Base-by-base conservation (phyloP, 768 basidiomycete species). In the Xerocomellus amylosporus region DNA sequence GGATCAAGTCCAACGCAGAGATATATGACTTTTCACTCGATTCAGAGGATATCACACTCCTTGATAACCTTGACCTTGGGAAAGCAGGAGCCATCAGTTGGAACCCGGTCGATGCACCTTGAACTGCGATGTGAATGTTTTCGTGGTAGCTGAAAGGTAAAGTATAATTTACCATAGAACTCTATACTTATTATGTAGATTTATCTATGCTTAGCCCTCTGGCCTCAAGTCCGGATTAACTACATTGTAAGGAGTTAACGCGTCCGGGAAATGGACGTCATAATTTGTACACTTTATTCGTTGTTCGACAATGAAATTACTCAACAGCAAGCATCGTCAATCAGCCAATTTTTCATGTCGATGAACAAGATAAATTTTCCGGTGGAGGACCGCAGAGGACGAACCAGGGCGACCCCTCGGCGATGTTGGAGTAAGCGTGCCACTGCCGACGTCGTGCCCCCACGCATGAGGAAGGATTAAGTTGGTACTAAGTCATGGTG, bases 11-110 rank as follows among this genome's bases (percentile, higher is more conserved):
- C 8, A 97, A 97, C 59, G 72, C 83, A 1, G 69, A 88, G 24
- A 66, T 96, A 0, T 95, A 82, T 55, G 85, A 90, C 63, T 95
- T 95, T 61, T 81, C 82, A 49, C 74, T 97, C 20, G 69, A 66
- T 44, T 66, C 69, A 22, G 84, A 83, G 41, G 92, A 94, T 50
- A 82, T 96, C 76, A 61, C 62, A 1, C 69, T 67, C 26, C 73
- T 97, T 13, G 84, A 93, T 65, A 74, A 69, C 0, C 75, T 96
- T 2, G 92, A 96, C 65, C 71, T 75, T 46, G 94, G 90, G 0
- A 78, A 84, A 47, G 79, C 75, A 0, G 93, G 93, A 3, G 83
- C 87, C 0, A 72, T 89, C 41, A 86, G 81, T 56, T 96, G 93
- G 94, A 92, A 96, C 64, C 91, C 92, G 7, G 80, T 93, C 30